Evolutionary conservation across 139 green algal genomes (phyloP).

Genomic region (Nannochloris sp.): DNA sequence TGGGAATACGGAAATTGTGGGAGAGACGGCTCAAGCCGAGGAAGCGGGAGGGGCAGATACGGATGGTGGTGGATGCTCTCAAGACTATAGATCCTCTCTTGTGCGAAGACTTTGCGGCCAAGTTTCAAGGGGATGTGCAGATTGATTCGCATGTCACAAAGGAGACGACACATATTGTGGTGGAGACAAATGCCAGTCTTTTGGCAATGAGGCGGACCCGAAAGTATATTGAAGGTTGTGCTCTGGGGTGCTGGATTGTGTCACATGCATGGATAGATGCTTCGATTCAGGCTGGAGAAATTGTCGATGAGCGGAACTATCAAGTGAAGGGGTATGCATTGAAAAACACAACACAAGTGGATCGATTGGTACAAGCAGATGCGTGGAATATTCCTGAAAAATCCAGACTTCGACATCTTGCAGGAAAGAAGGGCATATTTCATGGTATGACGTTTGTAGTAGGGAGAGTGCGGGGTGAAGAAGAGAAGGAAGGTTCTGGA

Average conservation of each 20-base stretch:
- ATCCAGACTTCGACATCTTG: not conserved
- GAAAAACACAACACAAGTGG: not conserved
- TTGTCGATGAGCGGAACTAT: slow-evolving; percentile 20
- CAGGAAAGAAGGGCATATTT: not conserved
- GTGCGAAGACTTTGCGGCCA: too few species aligned
- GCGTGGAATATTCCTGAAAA: not conserved
- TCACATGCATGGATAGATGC: slow-evolving; percentile 23
- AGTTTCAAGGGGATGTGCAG: too few species aligned
- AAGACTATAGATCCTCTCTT: not conserved
- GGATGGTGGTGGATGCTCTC: not conserved
- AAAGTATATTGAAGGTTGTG: slow-evolving; percentile 24
- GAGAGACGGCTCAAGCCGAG: not conserved
- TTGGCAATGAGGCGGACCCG: slow-evolving; percentile 13
- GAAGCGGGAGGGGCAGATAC: not conserved
- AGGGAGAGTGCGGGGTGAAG: not conserved
- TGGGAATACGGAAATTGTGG: not conserved
- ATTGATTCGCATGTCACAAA: not conserved
- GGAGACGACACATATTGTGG: slow-evolving; percentile 23
- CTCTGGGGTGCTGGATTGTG: slow-evolving; percentile 33
- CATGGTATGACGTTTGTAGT: not conserved
- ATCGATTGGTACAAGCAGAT: not conserved
- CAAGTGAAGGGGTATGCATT: slow-evolving; percentile 22
- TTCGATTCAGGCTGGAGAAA: slow-evolving; percentile 12
- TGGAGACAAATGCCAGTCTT: slow-evolving; percentile 8
- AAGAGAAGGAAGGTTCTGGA: not conserved